Evolutionary conservation across 345 rosid genomes (phyloP), one percentile per base, ranked within the genome.

Genomic region (Combretum micranthum): DNA sequence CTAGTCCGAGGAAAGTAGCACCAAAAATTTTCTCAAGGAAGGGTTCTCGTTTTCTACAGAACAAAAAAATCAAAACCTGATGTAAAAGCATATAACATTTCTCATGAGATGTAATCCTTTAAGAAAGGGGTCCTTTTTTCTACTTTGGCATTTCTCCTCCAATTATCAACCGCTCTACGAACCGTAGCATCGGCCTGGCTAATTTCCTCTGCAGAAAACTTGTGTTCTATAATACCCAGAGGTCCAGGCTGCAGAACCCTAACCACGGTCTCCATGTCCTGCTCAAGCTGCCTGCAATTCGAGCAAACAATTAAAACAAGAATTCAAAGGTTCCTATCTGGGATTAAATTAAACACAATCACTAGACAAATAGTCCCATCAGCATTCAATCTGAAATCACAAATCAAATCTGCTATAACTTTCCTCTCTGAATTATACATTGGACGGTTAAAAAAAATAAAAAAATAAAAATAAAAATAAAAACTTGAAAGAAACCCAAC

Each of bases 161-260:
- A 88, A 53, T 76, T 82, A 71, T 75, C 78, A 2, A 92, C 86
- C 15, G 95, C 93, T 65, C 55, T 73, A 14, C 47, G 56, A 39
- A 86, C 93, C 4, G 80, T 69, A 62, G 82, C 90, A 63, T 75
- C 80, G 0, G 96, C 95, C 26, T 74, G 72, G 0, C 56, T 64
- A 15, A 91, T 75, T 75, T 91, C 90, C 69, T 81, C 79, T 2
- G 73, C 75, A 1, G 88, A 76, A 77, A 88, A 92, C 67, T 88
- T 84, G 82, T 86, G 96, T 65, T 92, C 93, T 46, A 84, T 74
- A 46, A 86, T 81, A 49, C 95, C 96, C 68, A 86, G 48, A 12
- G 98, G 95, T 47, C 95, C 98, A 32, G 95, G 96, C 69, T 86
- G 95, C 66, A 86, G 75, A 20, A 88, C 93, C 66, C 69, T 81